These are phyloP conservation scores for Mortierella sp. DNA, from an alignment of 371 early-diverging fungal genomes.

Conservation along the genomic window DNA sequence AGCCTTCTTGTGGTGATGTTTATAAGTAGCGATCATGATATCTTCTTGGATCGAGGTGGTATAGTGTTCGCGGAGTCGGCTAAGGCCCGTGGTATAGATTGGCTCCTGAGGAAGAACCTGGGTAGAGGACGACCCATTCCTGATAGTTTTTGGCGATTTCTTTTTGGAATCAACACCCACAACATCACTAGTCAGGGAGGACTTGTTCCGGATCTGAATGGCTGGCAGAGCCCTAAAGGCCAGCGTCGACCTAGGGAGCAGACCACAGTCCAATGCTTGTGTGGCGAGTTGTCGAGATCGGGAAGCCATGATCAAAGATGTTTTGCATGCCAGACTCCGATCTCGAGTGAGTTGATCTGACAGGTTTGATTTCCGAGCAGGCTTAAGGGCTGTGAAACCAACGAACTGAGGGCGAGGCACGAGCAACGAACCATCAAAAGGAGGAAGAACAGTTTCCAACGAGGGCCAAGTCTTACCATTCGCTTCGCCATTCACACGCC, in stretches of 20 bases:
- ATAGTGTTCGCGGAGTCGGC: conserved; percentile 86
- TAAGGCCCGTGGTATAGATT: conserved; percentile 57
- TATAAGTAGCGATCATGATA: conserved; percentile 84
- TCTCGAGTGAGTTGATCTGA: too few relatives aligned
- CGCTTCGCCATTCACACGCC: too few relatives aligned
- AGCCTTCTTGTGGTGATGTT: conserved; percentile 64
- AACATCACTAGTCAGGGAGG: too few relatives aligned
- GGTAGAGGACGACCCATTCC: neutral
- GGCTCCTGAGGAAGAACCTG: conserved; percentile 20
- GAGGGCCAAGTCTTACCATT: too few relatives aligned
- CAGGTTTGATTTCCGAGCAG: too few relatives aligned
- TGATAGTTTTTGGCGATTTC: neutral
- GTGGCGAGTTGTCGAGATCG: neutral
- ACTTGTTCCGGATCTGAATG: conserved; percentile 25
- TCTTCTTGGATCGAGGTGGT: conserved; percentile 85
- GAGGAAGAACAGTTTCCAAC: too few relatives aligned
- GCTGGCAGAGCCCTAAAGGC: conserved; percentile 29
- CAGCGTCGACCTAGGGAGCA: conserved; percentile 36
- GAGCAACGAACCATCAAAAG: too few relatives aligned
- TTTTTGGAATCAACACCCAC: conserved; percentile 19
- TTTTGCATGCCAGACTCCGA: too few relatives aligned
- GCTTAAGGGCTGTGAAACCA: too few relatives aligned
- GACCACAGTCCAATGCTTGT: conserved; percentile 33
- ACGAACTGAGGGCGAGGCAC: too few relatives aligned
- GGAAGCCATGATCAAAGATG: too few relatives aligned